Base-by-base conservation (phyloP, 2,329 filamentous ascomycete species). In the Phoma sp. region DNA sequence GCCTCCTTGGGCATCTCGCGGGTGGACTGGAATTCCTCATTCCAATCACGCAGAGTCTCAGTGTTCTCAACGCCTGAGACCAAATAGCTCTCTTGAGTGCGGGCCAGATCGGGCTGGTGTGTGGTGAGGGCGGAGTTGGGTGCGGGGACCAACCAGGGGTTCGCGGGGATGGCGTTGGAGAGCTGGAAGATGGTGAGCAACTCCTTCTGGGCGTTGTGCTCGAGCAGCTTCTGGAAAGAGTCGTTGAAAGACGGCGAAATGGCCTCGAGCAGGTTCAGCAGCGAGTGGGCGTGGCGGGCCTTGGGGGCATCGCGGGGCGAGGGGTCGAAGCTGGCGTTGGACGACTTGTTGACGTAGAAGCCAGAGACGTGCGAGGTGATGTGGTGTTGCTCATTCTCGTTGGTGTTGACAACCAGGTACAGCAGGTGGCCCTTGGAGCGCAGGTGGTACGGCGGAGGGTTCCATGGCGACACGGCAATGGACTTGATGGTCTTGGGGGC, bases 11-110 rank as follows among this genome's bases (percentile, higher is more conserved):
- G 93, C 60, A 99, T 83, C 75, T 99, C 95, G 67, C 91, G 88
- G 9, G 95, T 96, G 2, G 93, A 96, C 76, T 99, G 95, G 72
- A 99, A 96, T 72, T 99, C 95, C 75, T 99, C 95, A 67, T 99
- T 99, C 93, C 96, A 99, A 75, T 99, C 95, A 54, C 95, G 87
- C 59, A 99, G 81, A 4, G 92, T 96, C 71, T 99, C 95, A 0
- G 91, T 91, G 72, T 93, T 96, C 69, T 99, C 95, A 24, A 93
- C 88, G 27, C 96, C 96, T 18, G 90, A 86, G 56, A 98, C 87
- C 56, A 99, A 80, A 72, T 91, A 97, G 43, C 89, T 90, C 80
- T 99, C 95, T 77, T 99, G 95, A 22, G 93, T 90, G 50, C 96
- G 86, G 22, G 93, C 91, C 58, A 92, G 84, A 73, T 99, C 95